phyloP scores from a whole-genome alignment of 441 rosid genomes.

The Eutrema salsugineum region DNA sequence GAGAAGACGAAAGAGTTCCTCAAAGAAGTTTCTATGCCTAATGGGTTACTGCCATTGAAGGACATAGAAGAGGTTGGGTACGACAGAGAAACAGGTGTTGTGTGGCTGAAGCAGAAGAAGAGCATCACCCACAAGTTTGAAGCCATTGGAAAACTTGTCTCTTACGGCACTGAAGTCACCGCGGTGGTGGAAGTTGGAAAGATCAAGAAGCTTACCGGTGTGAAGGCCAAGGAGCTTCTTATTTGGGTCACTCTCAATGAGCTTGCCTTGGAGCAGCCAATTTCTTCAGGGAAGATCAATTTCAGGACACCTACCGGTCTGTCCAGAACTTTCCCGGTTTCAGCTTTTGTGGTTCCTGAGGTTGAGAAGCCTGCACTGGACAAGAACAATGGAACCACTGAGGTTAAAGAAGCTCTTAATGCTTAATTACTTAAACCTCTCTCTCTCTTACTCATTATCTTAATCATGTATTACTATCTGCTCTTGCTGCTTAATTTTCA shows the following conservation, averaged over 20 bases:
- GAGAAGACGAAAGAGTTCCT: slow-evolving; percentile 65
- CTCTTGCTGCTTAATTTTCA: not conserved
- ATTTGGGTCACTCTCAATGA: slow-evolving; percentile 72
- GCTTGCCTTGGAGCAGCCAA: slow-evolving; percentile 55
- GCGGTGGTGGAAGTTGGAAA: slow-evolving; percentile 54
- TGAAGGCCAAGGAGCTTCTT: slow-evolving; percentile 85
- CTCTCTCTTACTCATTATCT: not conserved
- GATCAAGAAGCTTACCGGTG: slow-evolving; percentile 94
- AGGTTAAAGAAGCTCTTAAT: slow-evolving; percentile 32
- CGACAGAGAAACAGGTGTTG: slow-evolving; percentile 76
- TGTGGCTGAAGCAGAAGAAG: slow-evolving; percentile 93
- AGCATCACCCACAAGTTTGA: slow-evolving; percentile 78
- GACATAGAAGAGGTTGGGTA: slow-evolving; percentile 85
- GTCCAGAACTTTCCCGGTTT: slow-evolving; percentile 42
- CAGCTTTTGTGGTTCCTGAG: slow-evolving; percentile 41
- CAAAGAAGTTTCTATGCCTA: slow-evolving; percentile 59
- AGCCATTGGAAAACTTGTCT: slow-evolving; percentile 54
- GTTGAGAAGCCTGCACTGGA: slow-evolving; percentile 26
- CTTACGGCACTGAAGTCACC: slow-evolving; percentile 71
- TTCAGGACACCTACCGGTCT: slow-evolving; percentile 43
- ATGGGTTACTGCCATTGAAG: slow-evolving; percentile 72
- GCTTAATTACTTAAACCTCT: slow-evolving; percentile 10
- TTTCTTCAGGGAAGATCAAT: slow-evolving; percentile 38
- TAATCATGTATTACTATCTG: slow-evolving; percentile 12
- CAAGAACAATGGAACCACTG: slow-evolving; percentile 21